Conservation (phyloP, 116 monocot genomes). For the Cymodocea nodosa region DNA sequence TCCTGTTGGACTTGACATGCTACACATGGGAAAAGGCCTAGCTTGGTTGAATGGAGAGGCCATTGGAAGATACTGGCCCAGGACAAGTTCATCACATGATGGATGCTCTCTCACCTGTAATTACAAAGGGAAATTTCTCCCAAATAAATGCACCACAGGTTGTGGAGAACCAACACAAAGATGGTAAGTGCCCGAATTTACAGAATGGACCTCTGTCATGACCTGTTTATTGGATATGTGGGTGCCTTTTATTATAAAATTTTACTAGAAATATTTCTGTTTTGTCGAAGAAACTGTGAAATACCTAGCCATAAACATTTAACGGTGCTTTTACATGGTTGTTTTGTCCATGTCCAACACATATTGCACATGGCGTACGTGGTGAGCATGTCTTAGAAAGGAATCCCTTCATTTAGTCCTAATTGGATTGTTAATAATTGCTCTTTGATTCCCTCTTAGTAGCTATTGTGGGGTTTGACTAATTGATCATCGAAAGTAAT, state of each 20-base stretch:
- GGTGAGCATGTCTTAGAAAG: too few species aligned
- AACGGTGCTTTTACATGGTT: too few species aligned
- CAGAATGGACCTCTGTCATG: not conserved
- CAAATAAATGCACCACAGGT: constrained; percentile 80
- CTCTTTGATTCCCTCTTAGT: too few species aligned
- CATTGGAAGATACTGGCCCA: constrained; percentile 91
- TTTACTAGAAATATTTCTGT: too few species aligned
- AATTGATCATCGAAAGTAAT: too few species aligned
- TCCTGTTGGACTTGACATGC: constrained; percentile 89
- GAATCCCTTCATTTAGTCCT: too few species aligned
- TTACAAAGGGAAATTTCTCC: constrained; percentile 79
- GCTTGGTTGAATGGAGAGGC: constrained; percentile 87
- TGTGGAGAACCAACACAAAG: constrained; percentile 91
- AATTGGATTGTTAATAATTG: too few species aligned
- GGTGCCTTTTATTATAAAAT: not conserved
- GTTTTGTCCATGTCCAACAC: too few species aligned
- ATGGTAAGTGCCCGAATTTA: constrained; percentile 44
- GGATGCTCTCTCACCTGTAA: constrained; percentile 45
- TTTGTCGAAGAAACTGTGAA: too few species aligned
- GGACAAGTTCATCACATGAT: constrained; percentile 42
- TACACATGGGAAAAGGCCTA: constrained; percentile 83
- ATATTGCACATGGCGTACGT: too few species aligned
- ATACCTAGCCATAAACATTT: too few species aligned
- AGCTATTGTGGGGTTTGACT: too few species aligned
- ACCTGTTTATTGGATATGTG: not conserved